Evolutionary conservation across 2,329 filamentous ascomycete species (phyloP), one percentile per base, ranked within the genome.

Genomic region (Fusarium pseudonygamai): DNA sequence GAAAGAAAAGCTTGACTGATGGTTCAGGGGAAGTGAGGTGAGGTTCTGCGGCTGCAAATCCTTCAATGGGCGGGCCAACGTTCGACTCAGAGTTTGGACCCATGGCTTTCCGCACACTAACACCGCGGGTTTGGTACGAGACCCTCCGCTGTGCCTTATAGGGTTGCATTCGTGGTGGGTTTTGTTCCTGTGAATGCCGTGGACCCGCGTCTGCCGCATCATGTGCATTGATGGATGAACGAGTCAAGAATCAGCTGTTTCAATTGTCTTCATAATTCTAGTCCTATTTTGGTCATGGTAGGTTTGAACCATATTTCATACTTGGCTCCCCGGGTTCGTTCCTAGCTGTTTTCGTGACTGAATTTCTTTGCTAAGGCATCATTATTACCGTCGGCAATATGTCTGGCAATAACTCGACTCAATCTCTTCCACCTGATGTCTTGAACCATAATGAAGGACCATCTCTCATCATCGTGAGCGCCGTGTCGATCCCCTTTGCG

Each of bases 21-120:
- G 0, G 24, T 22, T 53, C 50, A 53, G 50, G 50, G 10, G 24
- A 18, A 53, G 32, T 53, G 34, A 52, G 32, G 32, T 53, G 24
- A 53, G 34, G 7, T 37, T 22, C 34, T 3, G 34, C 14, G 24
- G 24, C 11, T 53, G 50, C 5, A 22, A 7, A 28, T 53, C 24
- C 20, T 53, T n/a, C 24, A 0, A 18, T 39, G 50, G 58, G 46
- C 9, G 50, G 58, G 46, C 9, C 28, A 34, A 55, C 46, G 13
- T 60, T 36, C 37, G 58, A 60, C 10, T 62, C 47, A 62, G 52
- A 60, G 60, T 46, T 62, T 30, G 6, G 3, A 8, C n/a, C 58
- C 34, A 12, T 22, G 8, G 5, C 3, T 12, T 50, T 36, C 24
- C 56, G 37, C 36, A 26, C 37, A 22, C 47, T 60, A 42, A 28